Percentiles rank a stretch among this genome's conserved stretches.
These are phyloP conservation scores for Pseudogymnoascus destructans DNA, from an alignment of 2,329 filamentous ascomycete species.

Conservation along the genomic window DNA sequence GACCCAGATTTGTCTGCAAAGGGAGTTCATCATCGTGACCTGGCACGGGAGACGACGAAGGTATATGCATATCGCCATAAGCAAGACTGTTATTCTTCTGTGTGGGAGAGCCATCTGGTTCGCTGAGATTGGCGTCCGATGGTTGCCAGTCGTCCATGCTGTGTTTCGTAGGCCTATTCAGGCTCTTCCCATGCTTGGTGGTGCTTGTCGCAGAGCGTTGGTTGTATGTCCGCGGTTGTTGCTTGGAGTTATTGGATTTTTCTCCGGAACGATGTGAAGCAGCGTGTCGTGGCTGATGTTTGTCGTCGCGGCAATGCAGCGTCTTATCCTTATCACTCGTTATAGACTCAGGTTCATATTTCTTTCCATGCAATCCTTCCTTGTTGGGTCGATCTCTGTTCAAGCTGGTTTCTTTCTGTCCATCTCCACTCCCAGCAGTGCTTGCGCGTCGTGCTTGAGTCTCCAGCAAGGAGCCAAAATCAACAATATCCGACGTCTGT, in stretches of 20 bases:
- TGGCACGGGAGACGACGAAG: background rate
- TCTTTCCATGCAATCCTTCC: background rate
- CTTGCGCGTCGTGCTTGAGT: background rate
- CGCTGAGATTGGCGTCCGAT: background rate
- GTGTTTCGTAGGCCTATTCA: background rate
- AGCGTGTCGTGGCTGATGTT: background rate
- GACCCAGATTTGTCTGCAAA: background rate
- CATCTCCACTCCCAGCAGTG: background rate
- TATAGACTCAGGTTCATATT: background rate
- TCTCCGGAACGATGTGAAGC: background rate
- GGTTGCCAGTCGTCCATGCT: background rate
- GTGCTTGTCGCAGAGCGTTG: background rate
- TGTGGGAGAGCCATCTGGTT: background rate
- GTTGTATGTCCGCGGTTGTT: background rate
- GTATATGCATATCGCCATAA: background rate
- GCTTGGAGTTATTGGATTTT: background rate
- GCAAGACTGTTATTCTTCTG: slow-evolving; percentile 4
- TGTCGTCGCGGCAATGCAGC: background rate
- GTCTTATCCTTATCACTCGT: background rate
- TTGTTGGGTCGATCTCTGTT: background rate
- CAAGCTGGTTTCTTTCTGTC: background rate
- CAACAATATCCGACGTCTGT: background rate
- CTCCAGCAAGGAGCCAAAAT: background rate
- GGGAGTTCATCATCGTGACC: slow-evolving; percentile 1
- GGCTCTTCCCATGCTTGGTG: background rate